These are phyloP conservation scores for Manihot esculenta DNA, from an alignment of 441 rosid genomes.

Conservation along the genomic window DNA sequence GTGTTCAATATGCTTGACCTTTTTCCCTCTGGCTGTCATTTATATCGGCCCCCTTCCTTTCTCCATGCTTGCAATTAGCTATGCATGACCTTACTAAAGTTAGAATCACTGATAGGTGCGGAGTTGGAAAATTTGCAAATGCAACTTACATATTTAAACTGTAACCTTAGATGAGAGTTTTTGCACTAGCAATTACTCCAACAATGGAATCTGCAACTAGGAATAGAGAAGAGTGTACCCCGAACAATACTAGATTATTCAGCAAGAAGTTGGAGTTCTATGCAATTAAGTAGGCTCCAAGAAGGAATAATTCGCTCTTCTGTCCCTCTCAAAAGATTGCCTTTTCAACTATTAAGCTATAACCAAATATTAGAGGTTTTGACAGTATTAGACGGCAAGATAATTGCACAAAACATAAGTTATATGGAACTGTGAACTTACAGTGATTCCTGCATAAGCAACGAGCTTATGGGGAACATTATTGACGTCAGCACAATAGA, in stretches of 20 bases:
- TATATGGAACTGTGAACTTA: conserved; percentile 36
- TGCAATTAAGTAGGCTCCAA: not conserved
- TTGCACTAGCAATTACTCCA: not conserved
- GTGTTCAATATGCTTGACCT: not conserved
- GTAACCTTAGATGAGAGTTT: not conserved
- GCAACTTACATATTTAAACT: not conserved
- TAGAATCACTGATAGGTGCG: not conserved
- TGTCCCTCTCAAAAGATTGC: not conserved
- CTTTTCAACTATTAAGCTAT: not conserved
- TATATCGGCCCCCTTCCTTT: not conserved
- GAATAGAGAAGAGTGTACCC: not conserved
- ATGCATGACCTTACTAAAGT: not conserved
- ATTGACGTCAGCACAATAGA: conserved; percentile 79
- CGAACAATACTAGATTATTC: not conserved
- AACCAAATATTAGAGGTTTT: not conserved
- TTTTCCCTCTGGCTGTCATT: not conserved
- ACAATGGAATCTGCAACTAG: not conserved
- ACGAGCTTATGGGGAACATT: conserved; percentile 73
- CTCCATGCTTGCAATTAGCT: not conserved
- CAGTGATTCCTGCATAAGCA: conserved; percentile 74
- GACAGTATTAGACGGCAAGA: not conserved
- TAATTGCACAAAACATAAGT: not conserved
- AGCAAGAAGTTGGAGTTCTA: not conserved
- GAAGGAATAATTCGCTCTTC: not conserved
- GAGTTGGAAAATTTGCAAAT: not conserved